Conservation (phyloP, 2,329 filamentous ascomycete genomes). For the Ophiocordyceps camponoti-rufipedis region DNA sequence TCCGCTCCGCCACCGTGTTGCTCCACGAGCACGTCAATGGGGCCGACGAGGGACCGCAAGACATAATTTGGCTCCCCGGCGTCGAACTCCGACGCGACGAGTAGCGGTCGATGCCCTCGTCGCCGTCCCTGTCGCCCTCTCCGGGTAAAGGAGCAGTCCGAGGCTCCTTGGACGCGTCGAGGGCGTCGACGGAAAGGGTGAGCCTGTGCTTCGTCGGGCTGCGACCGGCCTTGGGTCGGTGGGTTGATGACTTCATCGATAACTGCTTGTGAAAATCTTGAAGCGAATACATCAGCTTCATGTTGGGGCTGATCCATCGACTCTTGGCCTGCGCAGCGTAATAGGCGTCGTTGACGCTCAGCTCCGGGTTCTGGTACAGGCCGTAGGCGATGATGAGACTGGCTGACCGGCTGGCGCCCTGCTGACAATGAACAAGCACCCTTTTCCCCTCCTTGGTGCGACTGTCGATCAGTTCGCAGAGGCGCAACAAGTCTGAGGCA, state of each 20-base stretch:
- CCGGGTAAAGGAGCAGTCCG: constrained; percentile 41
- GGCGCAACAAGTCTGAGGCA: constrained; percentile 51
- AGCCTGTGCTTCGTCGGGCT: constrained; percentile 42
- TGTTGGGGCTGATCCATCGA: constrained; percentile 79
- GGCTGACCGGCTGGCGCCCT: constrained; percentile 69
- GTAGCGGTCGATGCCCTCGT: constrained; percentile 14
- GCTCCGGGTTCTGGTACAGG: constrained; percentile 56
- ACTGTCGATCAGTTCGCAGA: constrained; percentile 62
- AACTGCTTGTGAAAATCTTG: constrained; percentile 61
- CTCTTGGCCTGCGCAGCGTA: constrained; percentile 65
- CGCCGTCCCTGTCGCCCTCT: constrained; percentile 27
- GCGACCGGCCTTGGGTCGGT: constrained; percentile 29
- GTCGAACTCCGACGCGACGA: constrained; percentile 27
- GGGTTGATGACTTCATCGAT: constrained; percentile 30
- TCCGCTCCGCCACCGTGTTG: constrained; percentile 18
- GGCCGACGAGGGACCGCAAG: constrained; percentile 47
- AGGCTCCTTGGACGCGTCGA: constrained; percentile 36
- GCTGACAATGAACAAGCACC: constrained; percentile 70
- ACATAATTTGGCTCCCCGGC: constrained; percentile 29
- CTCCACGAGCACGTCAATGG: constrained; percentile 45
- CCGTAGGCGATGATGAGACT: constrained; percentile 78
- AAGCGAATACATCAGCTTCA: constrained; percentile 79
- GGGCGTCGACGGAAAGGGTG: constrained; percentile 40
- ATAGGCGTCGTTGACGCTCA: constrained; percentile 71
- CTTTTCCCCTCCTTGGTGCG: constrained; percentile 56